phyloP scores from a whole-genome alignment of 495 filamentous ascomycete species.

The Darksidea phi region DNA sequence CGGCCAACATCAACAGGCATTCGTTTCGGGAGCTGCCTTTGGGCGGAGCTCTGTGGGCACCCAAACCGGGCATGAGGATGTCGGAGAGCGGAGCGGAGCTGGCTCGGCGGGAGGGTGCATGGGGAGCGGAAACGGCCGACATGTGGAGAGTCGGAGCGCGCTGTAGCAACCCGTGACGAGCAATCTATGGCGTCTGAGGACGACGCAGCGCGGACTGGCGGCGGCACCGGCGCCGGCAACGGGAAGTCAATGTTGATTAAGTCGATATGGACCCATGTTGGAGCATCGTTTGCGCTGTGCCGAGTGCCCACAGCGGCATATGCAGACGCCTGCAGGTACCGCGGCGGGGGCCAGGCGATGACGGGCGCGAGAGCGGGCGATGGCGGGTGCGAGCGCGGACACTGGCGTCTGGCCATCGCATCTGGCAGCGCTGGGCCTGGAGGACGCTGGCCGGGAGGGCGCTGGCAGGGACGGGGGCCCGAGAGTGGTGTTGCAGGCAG shows the following conservation, averaged over 20 bases:
- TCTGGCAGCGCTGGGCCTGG: too few species aligned
- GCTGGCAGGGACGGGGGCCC: constrained; percentile 5
- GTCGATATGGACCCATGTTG: constrained; percentile 25
- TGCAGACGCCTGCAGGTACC: constrained; percentile 36
- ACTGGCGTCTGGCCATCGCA: too few species aligned
- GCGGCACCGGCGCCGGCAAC: constrained; percentile 1
- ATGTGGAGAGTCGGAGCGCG: constrained; percentile 3
- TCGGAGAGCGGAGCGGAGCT: background rate
- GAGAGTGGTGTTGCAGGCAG: constrained; percentile 23
- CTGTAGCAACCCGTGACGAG: constrained; percentile 13
- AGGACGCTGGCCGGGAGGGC: too few species aligned
- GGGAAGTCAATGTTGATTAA: constrained; percentile 21
- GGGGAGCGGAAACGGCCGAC: constrained; percentile 9
- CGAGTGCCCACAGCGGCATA: constrained; percentile 18
- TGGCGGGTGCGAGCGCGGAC: too few species aligned
- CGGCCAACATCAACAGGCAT: background rate
- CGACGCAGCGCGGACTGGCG: background rate
- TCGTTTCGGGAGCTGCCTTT: background rate
- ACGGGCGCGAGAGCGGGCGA: too few species aligned
- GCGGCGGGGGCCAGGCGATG: constrained; percentile 8
- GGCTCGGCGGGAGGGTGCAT: constrained; percentile 11
- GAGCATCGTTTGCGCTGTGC: constrained; percentile 24
- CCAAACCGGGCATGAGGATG: background rate
- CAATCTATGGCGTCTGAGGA: constrained; percentile 27
- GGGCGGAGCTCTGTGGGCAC: background rate